A percentile compares a stretch with the other conserved stretches of the same genome.
phyloP scores from a whole-genome alignment of 345 rosid species.

The Gossypium stocksii region DNA sequence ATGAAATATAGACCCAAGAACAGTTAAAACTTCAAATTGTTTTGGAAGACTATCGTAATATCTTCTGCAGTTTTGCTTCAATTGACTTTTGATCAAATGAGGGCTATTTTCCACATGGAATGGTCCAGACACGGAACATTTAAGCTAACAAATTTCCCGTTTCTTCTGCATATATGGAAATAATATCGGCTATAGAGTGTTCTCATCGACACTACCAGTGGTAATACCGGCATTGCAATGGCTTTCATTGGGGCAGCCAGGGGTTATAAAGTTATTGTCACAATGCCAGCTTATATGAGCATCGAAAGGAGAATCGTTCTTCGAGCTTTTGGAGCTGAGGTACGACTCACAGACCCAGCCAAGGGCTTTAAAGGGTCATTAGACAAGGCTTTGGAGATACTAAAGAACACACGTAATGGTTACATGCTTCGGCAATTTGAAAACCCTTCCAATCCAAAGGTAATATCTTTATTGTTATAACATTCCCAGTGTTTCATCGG shows the following conservation, averaged over 20 bases:
- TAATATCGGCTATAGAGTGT: conserved; percentile 34
- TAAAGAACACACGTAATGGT: conserved; percentile 50
- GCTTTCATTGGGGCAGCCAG: conserved; percentile 61
- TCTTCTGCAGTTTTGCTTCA: too few species aligned
- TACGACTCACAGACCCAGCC: conserved; percentile 43
- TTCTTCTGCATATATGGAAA: background rate
- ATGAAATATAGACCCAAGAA: background rate
- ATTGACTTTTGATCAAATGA: too few species aligned
- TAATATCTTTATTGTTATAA: conserved; percentile 4
- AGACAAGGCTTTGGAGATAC: conserved; percentile 53
- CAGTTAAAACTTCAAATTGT: background rate
- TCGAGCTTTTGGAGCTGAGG: conserved; percentile 70
- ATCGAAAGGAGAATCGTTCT: conserved; percentile 61
- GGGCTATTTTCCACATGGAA: background rate
- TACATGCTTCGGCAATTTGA: conserved; percentile 24
- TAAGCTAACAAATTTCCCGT: conserved; percentile 6
- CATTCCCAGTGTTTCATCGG: conserved; percentile 4
- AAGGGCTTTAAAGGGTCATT: conserved; percentile 38
- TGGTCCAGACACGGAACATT: background rate
- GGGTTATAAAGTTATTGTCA: conserved; percentile 59
- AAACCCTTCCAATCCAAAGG: conserved; percentile 57
- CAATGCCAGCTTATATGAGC: conserved; percentile 55
- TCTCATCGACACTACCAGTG: conserved; percentile 60
- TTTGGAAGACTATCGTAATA: background rate
- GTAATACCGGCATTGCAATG: conserved; percentile 78